Conservation (phyloP, 352 stramenopile species). For the Pythium diclinum region DNA sequence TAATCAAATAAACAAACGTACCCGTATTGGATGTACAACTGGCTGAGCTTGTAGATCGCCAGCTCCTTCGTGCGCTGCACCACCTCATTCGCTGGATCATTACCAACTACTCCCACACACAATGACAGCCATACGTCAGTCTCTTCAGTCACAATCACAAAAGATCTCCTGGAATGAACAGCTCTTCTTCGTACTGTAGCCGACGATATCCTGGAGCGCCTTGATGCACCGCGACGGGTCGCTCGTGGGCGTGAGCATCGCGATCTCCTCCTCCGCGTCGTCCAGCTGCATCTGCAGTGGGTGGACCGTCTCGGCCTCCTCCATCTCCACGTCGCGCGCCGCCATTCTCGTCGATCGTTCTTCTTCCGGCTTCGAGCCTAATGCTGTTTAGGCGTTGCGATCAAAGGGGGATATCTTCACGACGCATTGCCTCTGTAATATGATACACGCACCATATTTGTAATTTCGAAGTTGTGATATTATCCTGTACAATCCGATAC, state of each 20-base stretch:
- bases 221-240: constrained; percentile 53
- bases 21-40: constrained; percentile 88
- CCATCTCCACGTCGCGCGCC: constrained; percentile 71
- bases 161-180: neutral
- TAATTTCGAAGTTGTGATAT: constrained; percentile 11
- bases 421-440: neutral
- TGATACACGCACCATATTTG: neutral
- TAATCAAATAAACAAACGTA: constrained; percentile 24
- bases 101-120: constrained; percentile 31
- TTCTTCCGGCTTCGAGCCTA: constrained; percentile 13
- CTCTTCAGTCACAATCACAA: neutral
- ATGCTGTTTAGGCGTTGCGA: neutral
- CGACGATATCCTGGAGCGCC: constrained; percentile 68
- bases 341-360: constrained; percentile 18
- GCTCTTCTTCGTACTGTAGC: constrained; percentile 40
- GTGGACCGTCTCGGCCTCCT: constrained; percentile 59
- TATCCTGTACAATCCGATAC: constrained; percentile 8
- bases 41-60: constrained; percentile 93
- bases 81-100: constrained; percentile 60
- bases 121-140: neutral
- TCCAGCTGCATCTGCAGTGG: constrained; percentile 75
- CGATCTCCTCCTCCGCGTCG: constrained; percentile 58
- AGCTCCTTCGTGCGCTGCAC: constrained; percentile 94
- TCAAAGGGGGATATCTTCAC: constrained; percentile 23
- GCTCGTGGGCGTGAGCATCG: constrained; percentile 29